phyloP scores from a whole-genome alignment of 768 basidiomycete genomes.

The Lentinus brumalis region DNA sequence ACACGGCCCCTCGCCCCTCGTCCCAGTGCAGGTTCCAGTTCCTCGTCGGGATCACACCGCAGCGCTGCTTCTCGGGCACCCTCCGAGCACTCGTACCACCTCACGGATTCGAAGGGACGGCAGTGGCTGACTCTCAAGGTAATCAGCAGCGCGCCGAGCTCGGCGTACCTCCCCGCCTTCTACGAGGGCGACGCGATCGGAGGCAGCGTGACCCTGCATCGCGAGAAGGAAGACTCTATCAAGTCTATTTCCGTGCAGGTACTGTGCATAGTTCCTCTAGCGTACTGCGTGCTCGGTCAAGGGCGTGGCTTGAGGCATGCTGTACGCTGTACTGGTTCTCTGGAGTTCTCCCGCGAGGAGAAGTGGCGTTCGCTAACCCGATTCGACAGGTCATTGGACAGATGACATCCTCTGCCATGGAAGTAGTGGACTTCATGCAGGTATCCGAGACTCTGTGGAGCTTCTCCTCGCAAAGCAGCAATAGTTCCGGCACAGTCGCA shows the following conservation, averaged over 20 bases:
- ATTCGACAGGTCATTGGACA: slow-evolving; percentile 10
- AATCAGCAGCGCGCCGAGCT: slow-evolving; percentile 5
- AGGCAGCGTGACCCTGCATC: slow-evolving; percentile 8
- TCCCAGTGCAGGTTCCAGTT: not conserved
- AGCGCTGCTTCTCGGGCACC: not conserved
- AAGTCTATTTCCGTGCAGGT: slow-evolving; percentile 16
- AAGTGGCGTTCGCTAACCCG: not conserved
- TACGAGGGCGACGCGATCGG: slow-evolving; percentile 9
- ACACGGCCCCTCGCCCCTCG: not conserved
- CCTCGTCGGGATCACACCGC: not conserved
- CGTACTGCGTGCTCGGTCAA: not conserved
- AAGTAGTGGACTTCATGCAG: slow-evolving; percentile 13
- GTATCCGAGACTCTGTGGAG: slow-evolving; percentile 17
- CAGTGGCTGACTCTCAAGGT: slow-evolving; percentile 17
- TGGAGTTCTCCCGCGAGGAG: not conserved
- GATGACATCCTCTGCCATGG: slow-evolving; percentile 17
- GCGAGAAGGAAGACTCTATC: slow-evolving; percentile 16
- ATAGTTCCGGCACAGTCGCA: slow-evolving; percentile 12
- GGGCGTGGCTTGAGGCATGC: not conserved
- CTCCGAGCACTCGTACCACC: slow-evolving; percentile 11
- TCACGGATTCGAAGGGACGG: slow-evolving; percentile 2
- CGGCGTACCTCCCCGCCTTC: slow-evolving; percentile 8
- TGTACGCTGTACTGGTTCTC: not conserved
- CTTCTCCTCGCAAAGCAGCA: not conserved
- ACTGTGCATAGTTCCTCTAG: not conserved